Evolutionary conservation across 139 green algal genomes (phyloP), one percentile per base, ranked within the genome.

Genomic region (Trebouxia sp.): DNA sequence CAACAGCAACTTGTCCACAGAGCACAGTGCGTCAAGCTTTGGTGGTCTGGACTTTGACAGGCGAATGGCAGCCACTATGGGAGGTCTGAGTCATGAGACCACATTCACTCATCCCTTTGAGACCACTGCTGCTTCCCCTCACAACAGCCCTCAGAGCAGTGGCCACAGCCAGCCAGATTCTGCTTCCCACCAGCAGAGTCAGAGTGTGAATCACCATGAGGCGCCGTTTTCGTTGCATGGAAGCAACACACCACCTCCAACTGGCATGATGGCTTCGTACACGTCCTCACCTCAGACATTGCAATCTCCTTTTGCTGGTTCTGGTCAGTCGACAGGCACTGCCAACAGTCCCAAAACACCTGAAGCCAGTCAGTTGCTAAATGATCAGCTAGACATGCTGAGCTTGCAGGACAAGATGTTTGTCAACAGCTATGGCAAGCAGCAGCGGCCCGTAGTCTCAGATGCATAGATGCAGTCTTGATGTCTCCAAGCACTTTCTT

Each of bases 101-200:
- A 72, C 62, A 32, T 72, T 72, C 35, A 72, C 62, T n/a, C 62
- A 72, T 22, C 62, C 62, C 62, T 72, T 72, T 45, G 62, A 72
- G 32, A 72, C 62, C n/a, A n/a, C n/a, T 30, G 62, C 55, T 37
- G 55, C 62, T 35, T 72, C 62, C 32, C 62, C 62, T 22, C 62
- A 72, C 32, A 72, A 35, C 28, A 45, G 32, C 32, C 62, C 62
- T 14, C 62, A 72, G 62, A 72, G 62, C 62, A 72, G 62, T 72
- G 62, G 62, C 6, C 32, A 72, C 62, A 72, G 62, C 43, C 62
- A 72, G 20, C 62, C 62, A 7, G 62, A 72, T 24, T 30, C 35
- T 15, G 15, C 62, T 45, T 72, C 32, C 62, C 32, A 45, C 43
- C 62, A 3, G 14, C 35, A 45, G 1, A 12, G 6, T 12, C 35